Base-by-base conservation (phyloP, 1,139 yeast genomes). In the Geotrichum klebahnii region DNA sequence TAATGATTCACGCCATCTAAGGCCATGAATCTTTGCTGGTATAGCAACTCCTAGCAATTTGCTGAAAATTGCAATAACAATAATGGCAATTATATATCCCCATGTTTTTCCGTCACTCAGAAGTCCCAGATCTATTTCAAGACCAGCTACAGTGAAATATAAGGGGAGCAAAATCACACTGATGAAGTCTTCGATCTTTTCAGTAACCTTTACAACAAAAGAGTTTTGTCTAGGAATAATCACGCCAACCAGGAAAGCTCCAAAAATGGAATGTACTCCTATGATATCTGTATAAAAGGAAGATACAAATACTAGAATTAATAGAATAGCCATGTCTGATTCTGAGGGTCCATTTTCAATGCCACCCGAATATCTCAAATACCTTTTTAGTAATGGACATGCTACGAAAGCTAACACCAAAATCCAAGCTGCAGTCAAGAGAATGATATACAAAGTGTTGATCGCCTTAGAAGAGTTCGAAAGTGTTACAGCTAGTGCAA, bases 221-320 rank as follows among this genome's bases (percentile, higher is more conserved):
- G 83, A 83, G 58, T 82, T 79, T 52, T 83, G 87, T 60, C 92
- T 73, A 10, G 95, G 94, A 9, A 84, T 78, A 52, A 84, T 78
- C 23, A 82, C 69, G 3, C 95, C 95, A 10, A 81, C 80, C 67
- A 84, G 75, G 63, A 84, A 84, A 0, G 90, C 90, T 35, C 94
- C 95, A 64, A 84, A 84, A 60, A 84, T 84, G 0, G 87, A 81
- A 63, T 82, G 88, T 5, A 84, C 90, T 2, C 94, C 94, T 55
- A 84, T 82, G 52, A 84, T 81, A 63, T 84, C 89, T 2, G 94
- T 84, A 64, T 78, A 83, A 65, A 84, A 84, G 1, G 92, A 78
- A 1, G 89, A 82, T 3, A 76, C 67, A 55, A 84, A 78, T 53
- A 81, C 81, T 55, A 77, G 59, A 16, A 78, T 60, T 43, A 84